These are phyloP conservation scores for Penicillium sp. DNA, from an alignment of 2,329 filamentous ascomycete genomes.

Conservation along the genomic window DNA sequence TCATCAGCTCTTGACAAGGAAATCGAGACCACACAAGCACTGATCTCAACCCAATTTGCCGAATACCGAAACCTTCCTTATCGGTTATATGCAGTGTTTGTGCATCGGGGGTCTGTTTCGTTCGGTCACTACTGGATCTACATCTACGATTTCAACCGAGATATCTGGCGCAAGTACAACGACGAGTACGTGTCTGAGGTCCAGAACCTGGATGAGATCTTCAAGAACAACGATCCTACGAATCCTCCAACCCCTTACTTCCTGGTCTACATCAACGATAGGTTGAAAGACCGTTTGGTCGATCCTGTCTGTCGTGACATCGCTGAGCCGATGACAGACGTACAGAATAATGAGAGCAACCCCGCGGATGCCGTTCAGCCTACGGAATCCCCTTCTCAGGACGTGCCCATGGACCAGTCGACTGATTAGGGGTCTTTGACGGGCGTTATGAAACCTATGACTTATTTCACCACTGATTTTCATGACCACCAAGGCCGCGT, in stretches of 20 bases:
- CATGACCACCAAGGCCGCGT: neutral
- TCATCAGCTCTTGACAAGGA: slow-evolving; percentile 44
- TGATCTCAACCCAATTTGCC: slow-evolving; percentile 64
- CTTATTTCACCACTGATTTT: neutral
- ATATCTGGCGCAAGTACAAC: slow-evolving; percentile 92
- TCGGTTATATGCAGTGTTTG: slow-evolving; percentile 87
- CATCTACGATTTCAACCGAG: slow-evolving; percentile 83
- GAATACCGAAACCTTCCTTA: slow-evolving; percentile 72
- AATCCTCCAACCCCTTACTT: slow-evolving; percentile 78
- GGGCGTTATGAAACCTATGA: no score
- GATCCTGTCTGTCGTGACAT: slow-evolving; percentile 60
- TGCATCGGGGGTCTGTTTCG: slow-evolving; percentile 71
- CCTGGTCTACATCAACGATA: slow-evolving; percentile 78
- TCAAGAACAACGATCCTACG: slow-evolving; percentile 64
- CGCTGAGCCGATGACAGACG: slow-evolving; percentile 19
- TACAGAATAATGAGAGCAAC: slow-evolving; percentile 2
- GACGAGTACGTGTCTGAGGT: slow-evolving; percentile 78
- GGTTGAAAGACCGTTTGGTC: slow-evolving; percentile 63
- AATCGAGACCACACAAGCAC: slow-evolving; percentile 53
- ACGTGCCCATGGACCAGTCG: slow-evolving; percentile 30
- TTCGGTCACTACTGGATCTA: slow-evolving; percentile 97
- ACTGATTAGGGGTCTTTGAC: slow-evolving; percentile 1
- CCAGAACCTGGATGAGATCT: slow-evolving; percentile 67
- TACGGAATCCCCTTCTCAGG: slow-evolving; percentile 16
- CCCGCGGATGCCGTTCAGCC: slow-evolving; percentile 24